phyloP scores from a whole-genome alignment of 208 protist genomes.

The Leishmania lainsoni region DNA sequence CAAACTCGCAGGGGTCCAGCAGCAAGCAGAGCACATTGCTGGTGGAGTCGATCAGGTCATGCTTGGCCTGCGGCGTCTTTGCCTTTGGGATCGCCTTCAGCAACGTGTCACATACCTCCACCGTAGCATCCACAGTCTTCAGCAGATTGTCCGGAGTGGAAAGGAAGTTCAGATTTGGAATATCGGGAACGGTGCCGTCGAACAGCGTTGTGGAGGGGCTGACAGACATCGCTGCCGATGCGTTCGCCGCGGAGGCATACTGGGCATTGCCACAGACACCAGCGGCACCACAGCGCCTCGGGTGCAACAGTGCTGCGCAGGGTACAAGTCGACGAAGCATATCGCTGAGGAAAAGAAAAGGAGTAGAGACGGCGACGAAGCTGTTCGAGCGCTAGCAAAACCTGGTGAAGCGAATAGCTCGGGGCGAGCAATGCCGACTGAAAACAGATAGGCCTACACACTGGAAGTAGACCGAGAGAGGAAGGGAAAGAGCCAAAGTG shows the following conservation, averaged over 20 bases:
- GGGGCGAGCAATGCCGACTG: not conserved
- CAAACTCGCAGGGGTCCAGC: constrained; percentile 93
- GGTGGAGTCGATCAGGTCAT: constrained; percentile 92
- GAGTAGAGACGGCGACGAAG: not conserved
- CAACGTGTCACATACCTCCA: constrained; percentile 75
- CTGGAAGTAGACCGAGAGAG: not conserved
- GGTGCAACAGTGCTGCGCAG: not conserved
- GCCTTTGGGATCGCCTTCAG: constrained; percentile 72
- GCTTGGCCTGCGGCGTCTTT: constrained; percentile 73
- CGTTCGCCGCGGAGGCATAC: not conserved
- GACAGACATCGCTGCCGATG: constrained; percentile 6
- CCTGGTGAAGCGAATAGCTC: not conserved
- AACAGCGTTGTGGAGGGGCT: not conserved
- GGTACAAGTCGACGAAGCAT: constrained; percentile 45
- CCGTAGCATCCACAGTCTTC: constrained; percentile 71
- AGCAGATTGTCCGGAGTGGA: constrained; percentile 55
- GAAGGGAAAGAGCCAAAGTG: not conserved
- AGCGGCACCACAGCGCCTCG: not conserved
- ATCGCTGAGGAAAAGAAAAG: not conserved
- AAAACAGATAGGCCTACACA: not conserved
- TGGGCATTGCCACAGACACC: not conserved
- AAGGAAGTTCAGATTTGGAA: constrained; percentile 85
- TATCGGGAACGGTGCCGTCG: constrained; percentile 39
- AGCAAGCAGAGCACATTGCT: constrained; percentile 92
- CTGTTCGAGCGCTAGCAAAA: not conserved